These are phyloP conservation scores for Pontederia paniculata DNA, from an alignment of 176 grass and related monocot species.

Conservation along the genomic window DNA sequence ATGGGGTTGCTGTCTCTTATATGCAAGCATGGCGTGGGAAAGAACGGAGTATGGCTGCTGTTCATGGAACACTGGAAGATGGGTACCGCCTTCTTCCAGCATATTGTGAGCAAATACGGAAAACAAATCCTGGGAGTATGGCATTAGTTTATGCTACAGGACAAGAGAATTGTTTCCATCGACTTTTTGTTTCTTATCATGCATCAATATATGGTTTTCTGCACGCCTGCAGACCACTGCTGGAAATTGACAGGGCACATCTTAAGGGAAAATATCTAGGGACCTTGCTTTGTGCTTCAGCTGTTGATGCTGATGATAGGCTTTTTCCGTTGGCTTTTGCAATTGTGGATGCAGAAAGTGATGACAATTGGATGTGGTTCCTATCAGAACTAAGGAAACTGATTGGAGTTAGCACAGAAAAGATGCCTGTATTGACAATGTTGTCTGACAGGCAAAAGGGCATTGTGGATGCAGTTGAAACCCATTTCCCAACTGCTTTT, in stretches of 20 bases:
- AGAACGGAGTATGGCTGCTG: constrained; percentile 87
- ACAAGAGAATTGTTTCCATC: constrained; percentile 71
- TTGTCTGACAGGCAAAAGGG: constrained; percentile 57
- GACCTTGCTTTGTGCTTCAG: constrained; percentile 79
- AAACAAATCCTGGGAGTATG: constrained; percentile 71
- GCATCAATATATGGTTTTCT: constrained; percentile 95
- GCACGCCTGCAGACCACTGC: constrained; percentile 67
- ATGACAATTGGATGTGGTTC: constrained; percentile 99
- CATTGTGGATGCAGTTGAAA: constrained; percentile 65
- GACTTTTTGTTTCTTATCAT: constrained; percentile 67
- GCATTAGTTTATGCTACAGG: constrained; percentile 55
- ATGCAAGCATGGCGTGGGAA: constrained; percentile 99
- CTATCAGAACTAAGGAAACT: constrained; percentile 90
- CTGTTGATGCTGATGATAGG: constrained; percentile 70
- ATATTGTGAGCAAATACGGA: constrained; percentile 82
- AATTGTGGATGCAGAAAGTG: constrained; percentile 65
- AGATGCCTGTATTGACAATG: constrained; percentile 84
- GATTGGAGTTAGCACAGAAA: constrained; percentile 88
- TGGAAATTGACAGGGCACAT: constrained; percentile 85
- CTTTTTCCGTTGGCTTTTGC: constrained; percentile 87
- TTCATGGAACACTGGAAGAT: constrained; percentile 96
- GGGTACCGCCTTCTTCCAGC: constrained; percentile 77
- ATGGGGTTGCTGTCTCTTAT: constrained; percentile 90
- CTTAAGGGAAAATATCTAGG: constrained; percentile 99
- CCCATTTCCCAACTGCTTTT: constrained; percentile 69